Evolutionary conservation across 768 basidiomycete genomes (phyloP), one percentile per base, ranked within the genome.

Genomic region (Tulasnella sp.): DNA sequence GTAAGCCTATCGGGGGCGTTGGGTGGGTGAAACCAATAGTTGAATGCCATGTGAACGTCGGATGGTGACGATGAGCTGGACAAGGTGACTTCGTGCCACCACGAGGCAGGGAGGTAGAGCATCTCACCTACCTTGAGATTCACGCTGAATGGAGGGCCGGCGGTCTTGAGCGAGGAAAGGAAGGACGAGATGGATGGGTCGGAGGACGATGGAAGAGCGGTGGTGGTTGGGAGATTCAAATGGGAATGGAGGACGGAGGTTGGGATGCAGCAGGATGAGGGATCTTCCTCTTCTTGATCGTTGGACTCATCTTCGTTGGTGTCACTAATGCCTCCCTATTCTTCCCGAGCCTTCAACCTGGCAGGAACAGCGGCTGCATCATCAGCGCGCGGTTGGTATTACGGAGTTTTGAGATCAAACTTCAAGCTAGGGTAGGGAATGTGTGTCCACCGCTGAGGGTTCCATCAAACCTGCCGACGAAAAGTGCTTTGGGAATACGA

Each of bases 391-490:
- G 3, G n/a, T 7, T 25, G 31, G 25, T 34, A 42, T 9, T 34
- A 31, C 4, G 14, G n/a, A 45, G 17, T 3, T 1, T 70, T 49
- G 8, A 73, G 40, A 49, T 31, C 3, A 6, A 31, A 34, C 25
- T 3, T 64, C 58, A 34, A 34, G 49, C 7, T 3, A 4, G n/a
- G 19, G 11, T n/a, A n/a, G 22, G 49, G 14, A 45, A 17, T n/a
- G 2, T 29, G 11, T 49, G 49, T n/a, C 49, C 17, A 73, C 72
- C 37, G 49, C 15, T 25, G 31, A 73, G 52, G 14, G 39, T 42
- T 22, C 72, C 72, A n/a, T 73, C 72, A 14, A 42, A 73, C 72
- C 72, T 52, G 12, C 72, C 72, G 7, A 73, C 72, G n/a, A 73
- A 73, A 3, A 42, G 29, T 25, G 72, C 72, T 31, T 73, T 73